Conservation (phyloP, 2,329 filamentous ascomycete species). For the Fusarium nodosum region DNA sequence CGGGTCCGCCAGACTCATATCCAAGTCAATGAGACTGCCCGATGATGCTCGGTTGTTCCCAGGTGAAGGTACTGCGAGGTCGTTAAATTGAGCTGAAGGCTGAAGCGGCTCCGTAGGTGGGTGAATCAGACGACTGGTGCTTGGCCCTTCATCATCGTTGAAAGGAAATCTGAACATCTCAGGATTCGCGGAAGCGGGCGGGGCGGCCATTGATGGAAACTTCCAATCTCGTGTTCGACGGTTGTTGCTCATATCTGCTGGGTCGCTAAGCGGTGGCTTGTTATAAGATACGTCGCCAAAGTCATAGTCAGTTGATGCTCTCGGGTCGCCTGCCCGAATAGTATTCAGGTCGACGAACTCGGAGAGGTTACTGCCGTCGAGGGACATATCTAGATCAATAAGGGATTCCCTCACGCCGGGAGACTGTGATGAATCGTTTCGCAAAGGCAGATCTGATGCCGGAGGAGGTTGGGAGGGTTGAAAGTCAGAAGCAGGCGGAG, state of each 20-base stretch:
- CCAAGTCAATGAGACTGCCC: constrained; percentile 66
- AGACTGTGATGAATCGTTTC: constrained; percentile 66
- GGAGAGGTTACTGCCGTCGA: constrained; percentile 68
- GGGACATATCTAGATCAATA: constrained; percentile 73
- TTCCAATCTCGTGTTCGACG: constrained; percentile 70
- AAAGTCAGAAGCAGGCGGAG: constrained; percentile 61
- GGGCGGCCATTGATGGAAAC: constrained; percentile 66
- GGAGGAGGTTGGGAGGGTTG: constrained; percentile 57
- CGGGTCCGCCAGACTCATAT: constrained; percentile 67
- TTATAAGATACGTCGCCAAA: constrained; percentile 61
- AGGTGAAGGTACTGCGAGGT: constrained; percentile 57
- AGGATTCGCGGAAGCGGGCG: constrained; percentile 66
- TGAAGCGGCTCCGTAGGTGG: constrained; percentile 66
- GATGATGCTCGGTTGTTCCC: constrained; percentile 59
- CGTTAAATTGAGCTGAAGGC: constrained; percentile 58
- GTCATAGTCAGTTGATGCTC: constrained; percentile 64
- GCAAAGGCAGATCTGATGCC: constrained; percentile 67
- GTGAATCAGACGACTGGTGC: constrained; percentile 61
- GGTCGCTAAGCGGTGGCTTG: constrained; percentile 69
- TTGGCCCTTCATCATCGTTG: constrained; percentile 53
- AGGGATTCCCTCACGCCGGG: constrained; percentile 71
- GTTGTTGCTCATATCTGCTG: constrained; percentile 66
- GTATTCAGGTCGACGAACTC: constrained; percentile 73
- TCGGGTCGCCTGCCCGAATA: constrained; percentile 64
- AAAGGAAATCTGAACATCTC: constrained; percentile 67